Base-by-base conservation (phyloP, 805 yeast genomes). In the Spathaspora passalidarum region DNA sequence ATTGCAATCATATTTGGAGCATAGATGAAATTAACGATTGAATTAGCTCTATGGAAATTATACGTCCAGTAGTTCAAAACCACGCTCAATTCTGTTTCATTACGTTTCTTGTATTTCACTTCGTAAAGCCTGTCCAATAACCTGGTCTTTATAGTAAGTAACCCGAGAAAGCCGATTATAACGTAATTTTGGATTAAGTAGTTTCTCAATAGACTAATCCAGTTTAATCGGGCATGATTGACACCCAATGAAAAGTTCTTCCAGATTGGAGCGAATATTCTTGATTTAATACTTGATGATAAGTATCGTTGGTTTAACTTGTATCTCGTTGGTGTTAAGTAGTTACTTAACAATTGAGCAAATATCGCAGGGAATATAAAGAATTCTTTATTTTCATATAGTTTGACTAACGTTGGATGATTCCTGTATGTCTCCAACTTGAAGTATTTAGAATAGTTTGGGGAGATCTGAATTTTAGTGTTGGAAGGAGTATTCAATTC, bases 201-300 rank as follows among this genome's bases (percentile, higher is more conserved):
- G 26, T 57, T 57, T 23, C 47, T 44, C 2, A 56, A 21, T 22
- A 69, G 48, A 2, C 69, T 66, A 6, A 49, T 14, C 68, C 69
- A 68, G 26, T 64, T 54, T 22, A 72, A 25, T 14, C 55, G 35
- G 25, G 57, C 61, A 17, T 54, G 42, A 8, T 49, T 51, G 14
- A 53, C 56, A 6, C 69, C 68, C 43, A 68, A 51, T 22, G 63
- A 53, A 48, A 59, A 70, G 48, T 69, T 66, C 43, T 59, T 61
- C 76, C 76, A 72, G 42, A 72, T 67, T 1, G 76, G 75, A 44
- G 68, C 66, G 46, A 70, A 56, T 4, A 68, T 54, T 23, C 57
- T 48, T 5, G 53, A 43, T 46, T 66, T 70, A 40, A 71, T 61
- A 32, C 56, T 56, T 13, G 60, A 44, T 3, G 72, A 62, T 18